Base-by-base conservation (phyloP, 495 filamentous ascomycete species). In the Penicillium roqueforti region DNA sequence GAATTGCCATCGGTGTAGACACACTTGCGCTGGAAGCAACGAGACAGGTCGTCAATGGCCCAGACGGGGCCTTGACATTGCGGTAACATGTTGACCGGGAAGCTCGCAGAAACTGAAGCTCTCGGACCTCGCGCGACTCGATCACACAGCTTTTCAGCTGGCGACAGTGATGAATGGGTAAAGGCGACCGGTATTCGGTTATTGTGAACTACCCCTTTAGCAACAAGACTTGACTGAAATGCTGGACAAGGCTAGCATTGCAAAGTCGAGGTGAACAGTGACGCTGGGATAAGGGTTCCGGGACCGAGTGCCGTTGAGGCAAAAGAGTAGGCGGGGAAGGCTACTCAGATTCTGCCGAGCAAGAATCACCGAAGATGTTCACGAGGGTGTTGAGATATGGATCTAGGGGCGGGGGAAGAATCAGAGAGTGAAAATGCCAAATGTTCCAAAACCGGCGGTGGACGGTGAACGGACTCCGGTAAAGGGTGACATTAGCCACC, bases 11-110 rank as follows among this genome's bases (percentile, higher is more conserved):
- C 19, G 45, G 29, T 31, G 43, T 14, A 46, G 14, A 67, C 64
- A 62, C 53, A 96, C 92, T 95, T 90, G 76, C 81, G 83, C 64
- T 90, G 86, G 66, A 98, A 92, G 72, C 95, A 97, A 47, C 68
- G 73, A 10, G 87, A 87, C 66, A 98, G 87, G 72, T 98, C 95
- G 72, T 98, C 93, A 54, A 79, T 73, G 61, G 76, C 80, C 93
- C 93, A 98, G 62, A 91, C 76, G 42, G 90, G 88, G 68, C 83
- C 83, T 61, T 80, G 67, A 70, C 93, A 98, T 62, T 83, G 80
- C 67, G 83, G 84, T 65, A 92, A 87, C 84, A 86, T 84, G 38
- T 40, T 32, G 47, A 47, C 44, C 37, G 56, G 55, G 45, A 54
- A 53, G 51, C 44, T 51, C 26, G 44, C 43, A 57, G 45, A 36